Evolutionary conservation across 169 alveolate genomes (phyloP).

Genomic region (Eimeria falciformis): DNA sequence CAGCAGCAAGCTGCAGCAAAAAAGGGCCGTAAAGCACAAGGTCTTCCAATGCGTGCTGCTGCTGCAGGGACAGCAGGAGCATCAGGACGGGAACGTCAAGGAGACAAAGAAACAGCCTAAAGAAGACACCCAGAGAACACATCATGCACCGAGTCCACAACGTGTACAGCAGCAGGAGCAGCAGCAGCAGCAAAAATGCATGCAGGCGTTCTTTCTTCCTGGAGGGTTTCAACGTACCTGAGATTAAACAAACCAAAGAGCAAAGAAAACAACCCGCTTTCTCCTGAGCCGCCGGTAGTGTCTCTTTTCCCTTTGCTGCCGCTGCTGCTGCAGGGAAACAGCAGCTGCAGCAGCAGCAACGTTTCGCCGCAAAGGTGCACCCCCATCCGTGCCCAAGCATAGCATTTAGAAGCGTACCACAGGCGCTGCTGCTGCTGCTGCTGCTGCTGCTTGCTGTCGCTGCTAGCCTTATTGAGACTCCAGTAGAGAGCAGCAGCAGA

Average conservation of each 20-base stretch:
- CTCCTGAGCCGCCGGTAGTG: neutral
- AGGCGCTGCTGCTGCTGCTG: constrained; percentile 4
- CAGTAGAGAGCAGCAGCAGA: constrained; percentile 61
- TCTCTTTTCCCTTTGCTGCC: neutral
- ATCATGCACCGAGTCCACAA: too few relatives aligned
- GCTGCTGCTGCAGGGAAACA: neutral
- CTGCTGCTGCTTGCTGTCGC: constrained; percentile 34
- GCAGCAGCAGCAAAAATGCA: neutral
- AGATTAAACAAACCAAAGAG: constrained; percentile 29
- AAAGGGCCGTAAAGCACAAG: constrained; percentile 58
- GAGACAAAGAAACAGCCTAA: constrained; percentile 57
- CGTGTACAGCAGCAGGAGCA: constrained; percentile 10
- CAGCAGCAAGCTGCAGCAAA: constrained; percentile 60
- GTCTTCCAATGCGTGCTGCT: constrained; percentile 48
- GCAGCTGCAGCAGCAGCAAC: constrained; percentile 12
- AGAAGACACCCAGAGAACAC: too few relatives aligned
- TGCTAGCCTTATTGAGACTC: neutral
- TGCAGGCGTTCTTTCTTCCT: neutral
- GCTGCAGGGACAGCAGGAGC: constrained; percentile 46
- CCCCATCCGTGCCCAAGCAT: neutral
- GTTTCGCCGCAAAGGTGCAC: constrained; percentile 50
- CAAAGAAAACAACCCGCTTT: neutral
- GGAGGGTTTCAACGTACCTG: constrained; percentile 13
- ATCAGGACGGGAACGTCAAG: constrained; percentile 37
- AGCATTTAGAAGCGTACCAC: constrained; percentile 13